Evolutionary conservation across 495 filamentous ascomycete species (phyloP), one percentile per base, ranked within the genome.

Genomic region (Elasticomyces elasticus): DNA sequence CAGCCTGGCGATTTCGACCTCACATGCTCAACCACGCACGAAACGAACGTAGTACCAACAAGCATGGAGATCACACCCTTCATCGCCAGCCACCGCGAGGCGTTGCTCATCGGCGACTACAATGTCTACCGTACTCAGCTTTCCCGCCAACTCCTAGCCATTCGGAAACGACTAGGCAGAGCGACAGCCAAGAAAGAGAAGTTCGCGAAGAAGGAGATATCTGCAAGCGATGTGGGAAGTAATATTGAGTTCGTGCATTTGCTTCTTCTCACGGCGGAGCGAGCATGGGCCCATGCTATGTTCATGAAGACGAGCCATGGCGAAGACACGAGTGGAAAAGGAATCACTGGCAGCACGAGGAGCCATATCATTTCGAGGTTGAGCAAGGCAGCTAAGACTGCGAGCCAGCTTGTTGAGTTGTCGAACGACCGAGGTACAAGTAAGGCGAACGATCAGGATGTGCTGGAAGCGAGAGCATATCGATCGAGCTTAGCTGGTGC

Each of bases 221-320:
- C 83, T 11, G 77, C 85, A 25, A 83, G 86, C 56, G 82, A 95
- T 71, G 76, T 99, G 56, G 78, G 74, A 31, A 71, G 72, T 43
- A 86, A 94, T 71, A 75, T 82, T 66, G 85, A 84, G 89, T 91
- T 83, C 66, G 79, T 85, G 35, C 76, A 87, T 55, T 77, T 94
- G 38, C 75, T 90, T 38, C 77, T 99, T 50, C 79, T 95, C 59
- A 84, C 82, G 28, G 79, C 89, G 53, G 94, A 99, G 71, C 79
- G 94, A 59, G 87, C 94, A 49, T 97, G 94, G 89, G 94, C 94
- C 1, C 83, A 95, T 65, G 94, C 90, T 48, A 92, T 95, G 89
- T 77, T 85, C 59, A 87, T 96, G 78, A 95, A 95, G 68, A 79
- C 89, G 5, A 69, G 79, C 22, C 86, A 94, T 66, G 79, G 87